Evolutionary conservation across 1,139 yeast genomes (phyloP).

Genomic region (Pichia sp.): DNA sequence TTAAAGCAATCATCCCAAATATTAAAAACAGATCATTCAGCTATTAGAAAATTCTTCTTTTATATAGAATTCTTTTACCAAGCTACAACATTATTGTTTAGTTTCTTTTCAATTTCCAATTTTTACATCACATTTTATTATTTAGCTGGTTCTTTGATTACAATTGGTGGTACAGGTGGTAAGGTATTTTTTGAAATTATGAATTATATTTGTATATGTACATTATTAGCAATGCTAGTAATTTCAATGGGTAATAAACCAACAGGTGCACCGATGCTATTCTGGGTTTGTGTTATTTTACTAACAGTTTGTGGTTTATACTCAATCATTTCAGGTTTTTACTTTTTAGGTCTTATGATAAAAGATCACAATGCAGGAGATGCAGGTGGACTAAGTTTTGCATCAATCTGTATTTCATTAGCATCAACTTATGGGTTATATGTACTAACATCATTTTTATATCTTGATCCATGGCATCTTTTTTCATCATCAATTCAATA

Average conservation of each 20-base stretch:
- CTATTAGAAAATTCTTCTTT: constrained; percentile 65
- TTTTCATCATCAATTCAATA: constrained; percentile 78
- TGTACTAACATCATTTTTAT: constrained; percentile 67
- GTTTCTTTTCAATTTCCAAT: constrained; percentile 82
- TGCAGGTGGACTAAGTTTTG: constrained; percentile 39
- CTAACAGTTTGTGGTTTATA: constrained; percentile 75
- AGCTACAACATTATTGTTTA: constrained; percentile 64
- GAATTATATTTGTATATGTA: constrained; percentile 77
- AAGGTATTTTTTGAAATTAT: constrained; percentile 76
- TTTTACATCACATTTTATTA: constrained; percentile 88
- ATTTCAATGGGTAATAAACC: constrained; percentile 96
- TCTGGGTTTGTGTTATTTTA: constrained; percentile 62
- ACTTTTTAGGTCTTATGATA: constrained; percentile 61
- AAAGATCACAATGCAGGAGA: constrained; percentile 33
- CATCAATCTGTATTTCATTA: constrained; percentile 77
- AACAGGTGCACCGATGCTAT: constrained; percentile 76
- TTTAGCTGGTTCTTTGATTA: constrained; percentile 77
- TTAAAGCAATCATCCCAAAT: constrained; percentile 72
- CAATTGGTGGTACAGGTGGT: constrained; percentile 62
- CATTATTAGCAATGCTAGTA: constrained; percentile 74
- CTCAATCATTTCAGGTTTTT: constrained; percentile 76
- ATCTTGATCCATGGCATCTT: constrained; percentile 94
- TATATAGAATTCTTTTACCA: constrained; percentile 84
- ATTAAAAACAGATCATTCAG: constrained; percentile 83
- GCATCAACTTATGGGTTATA: constrained; percentile 91